A percentile compares a stretch with the other conserved stretches of the same genome.
These are phyloP conservation scores for Mycogone perniciosa DNA, from an alignment of 2,329 filamentous ascomycete species.

Conservation along the genomic window DNA sequence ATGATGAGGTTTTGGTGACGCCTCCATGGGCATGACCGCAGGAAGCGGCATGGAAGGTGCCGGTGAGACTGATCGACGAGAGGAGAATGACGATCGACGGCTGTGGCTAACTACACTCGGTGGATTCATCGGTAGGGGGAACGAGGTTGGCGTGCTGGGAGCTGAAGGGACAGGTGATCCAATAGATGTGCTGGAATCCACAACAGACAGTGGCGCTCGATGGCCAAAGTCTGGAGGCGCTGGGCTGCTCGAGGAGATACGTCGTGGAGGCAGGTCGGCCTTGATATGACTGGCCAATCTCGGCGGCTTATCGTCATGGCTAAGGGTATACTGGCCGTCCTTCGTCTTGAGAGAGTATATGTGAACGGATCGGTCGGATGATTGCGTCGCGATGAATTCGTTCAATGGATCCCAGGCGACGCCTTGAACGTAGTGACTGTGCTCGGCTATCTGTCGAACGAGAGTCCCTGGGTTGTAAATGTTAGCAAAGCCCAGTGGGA, in stretches of 20 bases:
- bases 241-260: constrained; percentile 87
- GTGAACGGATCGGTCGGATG: constrained; percentile 94
- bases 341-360: constrained; percentile 96
- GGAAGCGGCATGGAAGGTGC: constrained; percentile 90
- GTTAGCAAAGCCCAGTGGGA: constrained; percentile 5
- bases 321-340: constrained; percentile 86
- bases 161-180: constrained; percentile 86
- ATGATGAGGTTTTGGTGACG: constrained; percentile 69
- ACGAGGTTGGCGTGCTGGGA: constrained; percentile 85
- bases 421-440: constrained; percentile 97
- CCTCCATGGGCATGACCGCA: constrained; percentile 88
- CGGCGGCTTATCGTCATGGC: constrained; percentile 58
- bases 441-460: constrained; percentile 90
- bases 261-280: constrained; percentile 86
- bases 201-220: constrained; percentile 55
- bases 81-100: constrained; percentile 88
- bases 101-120: constrained; percentile 84
- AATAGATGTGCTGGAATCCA: constrained; percentile 47
- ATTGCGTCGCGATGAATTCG: constrained; percentile 96
- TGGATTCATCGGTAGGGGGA: constrained; percentile 92
- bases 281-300: constrained; percentile 72
- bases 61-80: constrained; percentile 81
- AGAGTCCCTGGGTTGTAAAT: constrained; percentile 41
- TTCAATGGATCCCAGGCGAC: constrained; percentile 98
- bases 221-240: constrained; percentile 76